A percentile compares a stretch with the other conserved stretches of the same genome.
Evolutionary conservation across 2,329 filamentous ascomycete species (phyloP).

Genomic region (Apiospora hydei): DNA sequence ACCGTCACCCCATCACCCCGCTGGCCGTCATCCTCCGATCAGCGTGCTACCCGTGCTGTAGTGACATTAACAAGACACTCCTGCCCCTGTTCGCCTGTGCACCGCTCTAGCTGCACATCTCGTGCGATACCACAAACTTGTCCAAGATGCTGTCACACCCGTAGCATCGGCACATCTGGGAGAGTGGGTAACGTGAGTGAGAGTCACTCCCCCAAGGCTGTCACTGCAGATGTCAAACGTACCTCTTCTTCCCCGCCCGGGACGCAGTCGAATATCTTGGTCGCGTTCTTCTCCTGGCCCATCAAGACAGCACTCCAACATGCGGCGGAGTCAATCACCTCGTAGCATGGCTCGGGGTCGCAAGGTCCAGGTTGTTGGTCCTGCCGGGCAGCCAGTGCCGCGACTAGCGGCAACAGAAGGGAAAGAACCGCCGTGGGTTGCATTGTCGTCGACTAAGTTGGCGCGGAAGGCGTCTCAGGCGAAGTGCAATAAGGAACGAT

Average conservation of each 20-base stretch:
- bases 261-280: slow-evolving; percentile 19
- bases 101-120: background rate
- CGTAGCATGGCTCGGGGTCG: slow-evolving; percentile 1
- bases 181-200: background rate
- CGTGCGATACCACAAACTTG: background rate
- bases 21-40: background rate
- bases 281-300: background rate
- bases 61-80: background rate
- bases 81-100: no score
- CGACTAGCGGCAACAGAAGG: background rate
- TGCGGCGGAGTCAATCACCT: slow-evolving; percentile 18
- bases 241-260: slow-evolving; percentile 19
- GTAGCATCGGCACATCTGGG: slow-evolving; percentile 16
- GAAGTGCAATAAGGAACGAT: background rate
- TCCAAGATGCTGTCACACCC: slow-evolving; percentile 9
- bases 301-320: slow-evolving; percentile 21
- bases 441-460: background rate
- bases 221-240: background rate
- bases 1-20: background rate
- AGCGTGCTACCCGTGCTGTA: background rate
- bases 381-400: background rate
- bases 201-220: background rate
- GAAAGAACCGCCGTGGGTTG: background rate
- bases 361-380: slow-evolving; percentile 10
- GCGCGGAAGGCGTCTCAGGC: background rate